Evolutionary conservation across 73 alveolate genomes (phyloP).

Genomic region (Paramecium octaurelia): DNA sequence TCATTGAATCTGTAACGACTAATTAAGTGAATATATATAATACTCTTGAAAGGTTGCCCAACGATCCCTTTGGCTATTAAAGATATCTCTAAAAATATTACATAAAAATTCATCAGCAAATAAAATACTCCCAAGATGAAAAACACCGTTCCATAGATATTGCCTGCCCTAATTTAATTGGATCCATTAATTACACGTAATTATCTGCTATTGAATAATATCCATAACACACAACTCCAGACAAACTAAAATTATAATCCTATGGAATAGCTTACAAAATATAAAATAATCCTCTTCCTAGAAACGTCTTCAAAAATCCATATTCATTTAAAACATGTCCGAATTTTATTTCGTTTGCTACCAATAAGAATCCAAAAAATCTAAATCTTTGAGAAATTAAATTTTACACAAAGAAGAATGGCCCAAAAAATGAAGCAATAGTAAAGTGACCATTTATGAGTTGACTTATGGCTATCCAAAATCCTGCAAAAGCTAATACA

Average conservation of each 20-base stretch:
- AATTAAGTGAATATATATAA: neutral
- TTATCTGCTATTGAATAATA: neutral
- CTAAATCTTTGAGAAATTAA: neutral
- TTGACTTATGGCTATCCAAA: neutral
- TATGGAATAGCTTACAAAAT: neutral
- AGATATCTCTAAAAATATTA: neutral
- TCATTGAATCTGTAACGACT: neutral
- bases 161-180: neutral
- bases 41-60: conserved; percentile 48
- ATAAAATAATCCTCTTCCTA: conserved; percentile 34
- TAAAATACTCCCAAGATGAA: neutral
- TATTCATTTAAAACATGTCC: neutral
- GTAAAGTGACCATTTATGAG: neutral
- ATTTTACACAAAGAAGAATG: conserved; percentile 21
- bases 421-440: neutral
- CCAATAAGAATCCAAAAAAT: conserved; percentile 44
- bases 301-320: conserved; percentile 32
- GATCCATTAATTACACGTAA: neutral
- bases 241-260: neutral
- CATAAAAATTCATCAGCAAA: conserved; percentile 20
- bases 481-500: conserved; percentile 30
- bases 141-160: conserved; percentile 9
- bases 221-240: conserved; percentile 13
- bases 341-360: conserved; percentile 4
- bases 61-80: conserved; percentile 34